Evolutionary conservation across 2,329 filamentous ascomycete species (phyloP), one percentile per base, ranked within the genome.

Genomic region (Aspergillus udagawae): DNA sequence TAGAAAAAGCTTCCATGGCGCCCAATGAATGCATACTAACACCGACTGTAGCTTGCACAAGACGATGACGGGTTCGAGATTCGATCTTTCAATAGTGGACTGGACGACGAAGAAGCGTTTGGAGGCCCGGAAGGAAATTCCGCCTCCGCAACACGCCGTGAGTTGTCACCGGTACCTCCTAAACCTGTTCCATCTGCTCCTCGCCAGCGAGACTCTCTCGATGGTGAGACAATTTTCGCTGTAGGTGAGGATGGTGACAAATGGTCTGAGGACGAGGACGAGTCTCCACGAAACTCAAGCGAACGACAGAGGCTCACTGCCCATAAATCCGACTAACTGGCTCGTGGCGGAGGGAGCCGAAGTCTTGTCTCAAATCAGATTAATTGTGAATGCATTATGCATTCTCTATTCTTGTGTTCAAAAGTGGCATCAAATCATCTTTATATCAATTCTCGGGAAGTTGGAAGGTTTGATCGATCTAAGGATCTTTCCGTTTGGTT

Each of bases 41-140:
- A 29, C 10, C 4, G 17, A 21, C 7, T 51, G 44, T 60, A 87
- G 84, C 88, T 99, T 70, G 93, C 94, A 2, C 94, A 97, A 83
- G 94, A 99, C 68, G 94, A 99, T 66, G 93, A 97, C 70, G 94
- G 94, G 38, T 99, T 99, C 72, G 94, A 97, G 71, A 95, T 99
- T 71, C 90, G 90, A 51, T 94, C 94, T 56, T 89, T 99, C 60
- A 91, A 91, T 52, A 90, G 91, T 64, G 86, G 83, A 0, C 77
- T 88, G 21, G 87, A 89, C 65, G 84, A 88, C 56, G 84, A 86
- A 65, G 83, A 86, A 54, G 73, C 77, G 51, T 64, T 75, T 57
- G 70, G 75, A 51, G 67, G 62, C 66, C 60, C 73, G 60, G 71
- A 75, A 68, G 69, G 72, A 61, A 67, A 67, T 54, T 68, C 67